Evolutionary conservation across 2,329 filamentous ascomycete species (phyloP).

Genomic region (Claviceps sp.): DNA sequence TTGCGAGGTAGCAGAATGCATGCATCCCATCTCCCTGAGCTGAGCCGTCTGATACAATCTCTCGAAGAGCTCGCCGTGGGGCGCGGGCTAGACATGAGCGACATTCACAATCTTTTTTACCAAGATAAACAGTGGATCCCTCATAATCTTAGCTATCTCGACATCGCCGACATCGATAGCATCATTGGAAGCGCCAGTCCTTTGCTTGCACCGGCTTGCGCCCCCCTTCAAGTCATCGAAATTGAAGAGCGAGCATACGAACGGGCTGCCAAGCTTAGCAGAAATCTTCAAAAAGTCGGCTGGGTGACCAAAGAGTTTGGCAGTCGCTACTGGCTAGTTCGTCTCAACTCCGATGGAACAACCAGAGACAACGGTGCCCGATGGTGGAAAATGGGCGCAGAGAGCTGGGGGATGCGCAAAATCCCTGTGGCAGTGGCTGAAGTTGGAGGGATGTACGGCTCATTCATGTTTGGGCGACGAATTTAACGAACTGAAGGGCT

Average conservation of each 20-base stretch:
- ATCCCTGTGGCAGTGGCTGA: constrained; percentile 85
- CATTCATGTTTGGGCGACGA: constrained; percentile 49
- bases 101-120: constrained; percentile 53
- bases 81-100: constrained; percentile 48
- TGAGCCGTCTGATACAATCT: constrained; percentile 51
- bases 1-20: constrained; percentile 63
- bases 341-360: constrained; percentile 26
- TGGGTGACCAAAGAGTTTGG: constrained; percentile 63
- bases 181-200: constrained; percentile 47
- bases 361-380: constrained; percentile 35
- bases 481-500: constrained; percentile 23
- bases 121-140: constrained; percentile 31
- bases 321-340: constrained; percentile 53
- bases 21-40: constrained; percentile 45
- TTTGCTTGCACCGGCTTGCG: constrained; percentile 45
- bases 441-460: constrained; percentile 86
- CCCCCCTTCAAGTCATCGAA: constrained; percentile 65
- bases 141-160: constrained; percentile 58
- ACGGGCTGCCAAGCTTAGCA: constrained; percentile 48
- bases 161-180: constrained; percentile 50
- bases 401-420: constrained; percentile 79
- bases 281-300: constrained; percentile 46
- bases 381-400: constrained; percentile 73
- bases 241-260: constrained; percentile 55
- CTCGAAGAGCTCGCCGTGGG: constrained; percentile 67